Conservation (phyloP, 1,139 yeast genomes). For the Kazachstania sp. region DNA sequence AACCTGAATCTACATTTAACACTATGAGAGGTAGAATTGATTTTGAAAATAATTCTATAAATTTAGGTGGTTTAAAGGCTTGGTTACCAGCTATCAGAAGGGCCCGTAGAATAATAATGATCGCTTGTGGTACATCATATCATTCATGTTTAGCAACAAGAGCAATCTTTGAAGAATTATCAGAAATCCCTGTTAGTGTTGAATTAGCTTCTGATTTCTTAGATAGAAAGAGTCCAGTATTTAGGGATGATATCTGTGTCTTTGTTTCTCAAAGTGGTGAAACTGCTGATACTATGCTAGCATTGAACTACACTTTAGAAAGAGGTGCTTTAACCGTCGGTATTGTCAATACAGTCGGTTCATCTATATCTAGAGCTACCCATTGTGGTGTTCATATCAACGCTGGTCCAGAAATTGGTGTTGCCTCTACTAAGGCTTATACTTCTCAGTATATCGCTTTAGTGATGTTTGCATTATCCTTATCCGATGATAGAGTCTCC, state of each 20-base stretch:
- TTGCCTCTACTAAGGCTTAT: slow-evolving; percentile 98
- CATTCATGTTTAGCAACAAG: slow-evolving; percentile 97
- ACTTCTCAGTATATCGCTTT: slow-evolving; percentile 97
- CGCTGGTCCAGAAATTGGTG: slow-evolving; percentile 99
- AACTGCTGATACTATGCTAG: slow-evolving; percentile 97
- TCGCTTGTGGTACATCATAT: slow-evolving; percentile 98
- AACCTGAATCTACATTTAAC: slow-evolving; percentile 95
- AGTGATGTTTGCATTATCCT: slow-evolving; percentile 90
- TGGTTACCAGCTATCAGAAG: slow-evolving; percentile 86
- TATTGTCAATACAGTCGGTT: slow-evolving; percentile 90
- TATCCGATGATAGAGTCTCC: slow-evolving; percentile 85
- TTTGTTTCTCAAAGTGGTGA: slow-evolving; percentile 99
- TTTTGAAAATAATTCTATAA: slow-evolving; percentile 67
- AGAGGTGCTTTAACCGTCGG: slow-evolving; percentile 98
- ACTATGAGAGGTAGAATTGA: slow-evolving; percentile 99
- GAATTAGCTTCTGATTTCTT: slow-evolving; percentile 97
- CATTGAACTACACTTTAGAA: slow-evolving; percentile 90
- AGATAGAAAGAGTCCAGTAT: slow-evolving; percentile 91
- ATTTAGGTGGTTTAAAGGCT: slow-evolving; percentile 82
- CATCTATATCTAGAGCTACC: slow-evolving; percentile 89
- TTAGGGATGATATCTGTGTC: slow-evolving; percentile 95
- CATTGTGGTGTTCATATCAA: slow-evolving; percentile 99
- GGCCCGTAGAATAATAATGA: slow-evolving; percentile 93
- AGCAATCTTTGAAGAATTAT: slow-evolving; percentile 90
- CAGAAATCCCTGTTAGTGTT: slow-evolving; percentile 92